These are phyloP conservation scores for Buxus sempervirens DNA, from an alignment of 164 flowering plant species.

Conservation along the genomic window DNA sequence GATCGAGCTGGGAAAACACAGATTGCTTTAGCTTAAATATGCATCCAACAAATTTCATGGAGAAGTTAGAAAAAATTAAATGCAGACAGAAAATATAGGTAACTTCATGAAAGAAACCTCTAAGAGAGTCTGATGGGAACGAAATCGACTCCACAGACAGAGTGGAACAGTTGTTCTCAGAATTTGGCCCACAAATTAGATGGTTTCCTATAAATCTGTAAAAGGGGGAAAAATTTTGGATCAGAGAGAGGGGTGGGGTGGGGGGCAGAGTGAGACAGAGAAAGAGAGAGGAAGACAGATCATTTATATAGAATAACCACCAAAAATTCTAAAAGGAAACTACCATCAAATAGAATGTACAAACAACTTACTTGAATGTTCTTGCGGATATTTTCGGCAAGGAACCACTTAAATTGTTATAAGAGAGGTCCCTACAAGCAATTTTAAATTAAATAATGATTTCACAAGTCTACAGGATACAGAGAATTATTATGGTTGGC, in stretches of 20 bases:
- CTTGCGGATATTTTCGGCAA: conserved; percentile 84
- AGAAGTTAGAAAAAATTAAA: not conserved
- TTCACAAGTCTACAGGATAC: not conserved
- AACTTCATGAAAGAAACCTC: conserved; percentile 35
- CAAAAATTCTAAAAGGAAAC: not conserved
- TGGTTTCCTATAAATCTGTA: conserved; percentile 81
- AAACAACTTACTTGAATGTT: conserved; percentile 68
- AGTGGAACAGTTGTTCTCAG: conserved; percentile 63
- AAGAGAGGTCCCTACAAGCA: conserved; percentile 77
- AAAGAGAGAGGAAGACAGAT: not conserved
- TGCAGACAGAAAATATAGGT: not conserved
- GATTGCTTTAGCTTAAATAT: conserved; percentile 7
- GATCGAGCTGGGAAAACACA: conserved; percentile 39
- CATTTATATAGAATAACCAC: not conserved
- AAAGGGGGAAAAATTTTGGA: too few species aligned
- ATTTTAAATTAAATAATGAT: conserved; percentile 7
- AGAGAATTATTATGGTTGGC: not conserved
- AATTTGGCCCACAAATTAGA: conserved; percentile 63
- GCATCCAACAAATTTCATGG: not conserved
- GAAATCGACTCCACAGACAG: conserved; percentile 71
- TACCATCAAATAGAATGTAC: not conserved
- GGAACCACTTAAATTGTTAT: conserved; percentile 88
- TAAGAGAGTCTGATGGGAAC: conserved; percentile 59
- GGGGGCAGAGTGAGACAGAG: too few species aligned
- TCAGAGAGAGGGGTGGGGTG: too few species aligned